Base-by-base conservation (phyloP, 345 rosid species). In the Mercurialis annua region DNA sequence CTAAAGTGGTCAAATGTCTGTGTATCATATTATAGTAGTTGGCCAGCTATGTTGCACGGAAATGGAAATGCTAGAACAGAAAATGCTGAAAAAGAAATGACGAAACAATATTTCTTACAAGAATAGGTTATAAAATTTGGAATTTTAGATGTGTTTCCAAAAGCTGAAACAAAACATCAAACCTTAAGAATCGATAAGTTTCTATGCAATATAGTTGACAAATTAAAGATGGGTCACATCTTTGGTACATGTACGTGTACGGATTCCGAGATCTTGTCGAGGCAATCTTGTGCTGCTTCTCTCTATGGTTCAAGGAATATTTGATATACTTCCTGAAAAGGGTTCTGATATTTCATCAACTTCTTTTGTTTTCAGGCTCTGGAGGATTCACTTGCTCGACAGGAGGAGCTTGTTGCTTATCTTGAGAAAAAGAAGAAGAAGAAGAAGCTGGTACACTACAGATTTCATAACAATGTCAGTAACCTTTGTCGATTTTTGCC, bases 341-440 rank as follows among this genome's bases (percentile, higher is more conserved):
- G 5, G n/a, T 59, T 14, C 60, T 69, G 59, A 51, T 57, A n/a
- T 6, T 34, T 1, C 60, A 34, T 56, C n/a, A 20, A 2, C 50
- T 10, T 63, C 27, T 50, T 74, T 51, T 34, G 58, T 64, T 44
- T 67, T 54, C 81, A 92, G 98, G 94, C 94, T 36, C 74, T 93
- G 66, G 98, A 88, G 55, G 94, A 93, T 7, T 81, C 97, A 2
- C 77, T 85, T 52, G 43, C 83, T 33, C 86, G 78, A 57, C 97
- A 88, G 62, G 89, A 85, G 64, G 96, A 93, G 69, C 84, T 93
- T 5, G 40, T 84, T 44, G 90, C 88, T 15, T 90, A 88, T 77
- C 73, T 93, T 20, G 93, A 90, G 46, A 88, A 88, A 63, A 93
- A 93, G 84, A 90, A 88, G 80, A 90, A 85, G 77, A 90, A 86